A percentile compares a stretch with the other conserved stretches of the same genome.
Conservation (phyloP, 768 basidiomycete species). For the Kwoniella botswanensis region DNA sequence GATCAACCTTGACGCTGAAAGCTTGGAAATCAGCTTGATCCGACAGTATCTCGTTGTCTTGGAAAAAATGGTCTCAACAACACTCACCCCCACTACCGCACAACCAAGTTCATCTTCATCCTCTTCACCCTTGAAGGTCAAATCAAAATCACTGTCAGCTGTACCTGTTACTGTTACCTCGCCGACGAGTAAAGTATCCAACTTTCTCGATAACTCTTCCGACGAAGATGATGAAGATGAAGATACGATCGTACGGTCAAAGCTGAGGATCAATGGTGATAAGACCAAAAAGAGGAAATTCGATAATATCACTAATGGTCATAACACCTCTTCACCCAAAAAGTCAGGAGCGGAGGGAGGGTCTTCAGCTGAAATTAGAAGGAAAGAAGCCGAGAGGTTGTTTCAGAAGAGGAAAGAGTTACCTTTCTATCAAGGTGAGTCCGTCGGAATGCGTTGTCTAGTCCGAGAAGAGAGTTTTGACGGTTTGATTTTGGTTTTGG, state of each 20-base stretch:
- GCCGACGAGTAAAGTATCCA: slow-evolving; percentile 12
- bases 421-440: slow-evolving; percentile 55
- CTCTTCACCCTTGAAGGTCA: background rate
- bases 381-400: slow-evolving; percentile 41
- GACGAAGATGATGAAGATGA: slow-evolving; percentile 19
- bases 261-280: too few species aligned
- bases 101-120: background rate
- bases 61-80: too few species aligned
- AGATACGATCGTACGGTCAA: background rate
- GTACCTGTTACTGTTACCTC: too few species aligned
- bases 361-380: slow-evolving; percentile 8
- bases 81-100: too few species aligned
- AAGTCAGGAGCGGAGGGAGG: background rate
- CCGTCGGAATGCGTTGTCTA: background rate
- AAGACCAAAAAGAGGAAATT: slow-evolving; percentile 14
- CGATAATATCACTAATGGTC: background rate
- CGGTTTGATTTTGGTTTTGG: background rate
- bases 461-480: background rate
- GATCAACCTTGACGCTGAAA: too few species aligned
- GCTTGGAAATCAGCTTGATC: too few species aligned
- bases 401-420: slow-evolving; percentile 41
- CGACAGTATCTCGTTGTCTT: too few species aligned
- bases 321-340: background rate
- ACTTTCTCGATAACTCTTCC: slow-evolving; percentile 21
- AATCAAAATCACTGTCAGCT: background rate